Base-by-base conservation (phyloP, 306 rosid genomes). In the Corylus heterophylla region DNA sequence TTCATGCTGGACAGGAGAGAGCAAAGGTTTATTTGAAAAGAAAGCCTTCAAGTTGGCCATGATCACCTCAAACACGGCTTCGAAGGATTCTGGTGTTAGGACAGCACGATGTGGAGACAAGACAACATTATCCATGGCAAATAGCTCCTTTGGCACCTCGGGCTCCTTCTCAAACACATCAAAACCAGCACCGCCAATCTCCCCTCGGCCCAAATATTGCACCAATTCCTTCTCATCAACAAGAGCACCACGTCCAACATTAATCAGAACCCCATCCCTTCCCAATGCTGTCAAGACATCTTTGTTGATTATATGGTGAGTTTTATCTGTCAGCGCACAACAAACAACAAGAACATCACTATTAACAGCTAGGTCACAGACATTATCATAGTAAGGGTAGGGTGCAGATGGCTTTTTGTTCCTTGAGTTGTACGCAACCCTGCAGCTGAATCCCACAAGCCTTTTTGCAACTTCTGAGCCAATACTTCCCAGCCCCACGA, bases 401-500 rank as follows among this genome's bases (percentile, higher is more conserved):
- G 74, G 22, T 20, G 13, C 47, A 39, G 67, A 35, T 25, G 66
- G 78, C 67, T 72, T 73, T 39, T 50, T 45, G 29, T 73, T 73
- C 47, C 78, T 61, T 0, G 83, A 79, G 35, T 17, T 73, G 78
- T 79, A 79, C 8, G 67, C 54, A 29, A 79, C 61, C 12, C 55
- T 63, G 56, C 83, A 79, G 48, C 78, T 56, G 12, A 79, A 73
- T 13, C 75, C 68, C 68, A 14, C 66, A 1, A 78, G 81, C 54
- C 75, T 78, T 69, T 56, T 69, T 42, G 81, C 81, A 54, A 78
- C 75, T 55, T 69, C 54, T 1, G 54, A 79, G 73, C 83, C 78
- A n/a, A 73, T 79, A 50, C 45, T 62, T 4, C 83, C 78, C 13
- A 79, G 68, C 45, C 83, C 83, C 47, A 79, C 78, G 4, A 79